These are phyloP conservation scores for Trichocladium antarcticum DNA, from an alignment of 495 filamentous ascomycete genomes.

Conservation along the genomic window DNA sequence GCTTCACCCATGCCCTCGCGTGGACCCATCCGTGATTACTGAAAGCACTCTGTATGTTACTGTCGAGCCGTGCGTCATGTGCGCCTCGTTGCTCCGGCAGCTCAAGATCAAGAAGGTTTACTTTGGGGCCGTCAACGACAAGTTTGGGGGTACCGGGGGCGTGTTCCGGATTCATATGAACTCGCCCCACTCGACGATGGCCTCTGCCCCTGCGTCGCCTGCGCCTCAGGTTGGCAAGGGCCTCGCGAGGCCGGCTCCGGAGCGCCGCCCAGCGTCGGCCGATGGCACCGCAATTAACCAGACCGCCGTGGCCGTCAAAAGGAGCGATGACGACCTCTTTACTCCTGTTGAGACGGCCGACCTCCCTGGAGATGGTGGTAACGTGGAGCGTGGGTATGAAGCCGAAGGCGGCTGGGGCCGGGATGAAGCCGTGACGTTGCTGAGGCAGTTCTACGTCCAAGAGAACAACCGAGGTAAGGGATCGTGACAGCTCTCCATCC, in stretches of 20 bases:
- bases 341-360: conserved; percentile 6
- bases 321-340: background rate
- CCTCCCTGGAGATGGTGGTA: conserved; percentile 32
- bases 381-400: conserved; percentile 59
- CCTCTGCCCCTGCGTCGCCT: conserved; percentile 21
- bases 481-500: background rate
- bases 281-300: background rate
- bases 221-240: conserved; percentile 23
- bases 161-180: conserved; percentile 78
- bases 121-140: conserved; percentile 90
- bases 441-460: conserved; percentile 91
- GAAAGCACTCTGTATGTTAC: conserved; percentile 86
- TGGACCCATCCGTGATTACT: conserved; percentile 45
- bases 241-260: conserved; percentile 19
- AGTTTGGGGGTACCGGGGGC: conserved; percentile 90
- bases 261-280: conserved; percentile 17
- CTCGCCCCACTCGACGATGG: conserved; percentile 30
- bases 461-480: conserved; percentile 74
- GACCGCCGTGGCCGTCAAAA: background rate
- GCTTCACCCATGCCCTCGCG: conserved; percentile 33
- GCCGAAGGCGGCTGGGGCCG: conserved; percentile 73
- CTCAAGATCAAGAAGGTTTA: conserved; percentile 71
- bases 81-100: conserved; percentile 82
- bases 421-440: conserved; percentile 79
- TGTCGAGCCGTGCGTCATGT: conserved; percentile 97